Base-by-base conservation (phyloP, 495 filamentous ascomycete species). In the Tuber calosporum region DNA sequence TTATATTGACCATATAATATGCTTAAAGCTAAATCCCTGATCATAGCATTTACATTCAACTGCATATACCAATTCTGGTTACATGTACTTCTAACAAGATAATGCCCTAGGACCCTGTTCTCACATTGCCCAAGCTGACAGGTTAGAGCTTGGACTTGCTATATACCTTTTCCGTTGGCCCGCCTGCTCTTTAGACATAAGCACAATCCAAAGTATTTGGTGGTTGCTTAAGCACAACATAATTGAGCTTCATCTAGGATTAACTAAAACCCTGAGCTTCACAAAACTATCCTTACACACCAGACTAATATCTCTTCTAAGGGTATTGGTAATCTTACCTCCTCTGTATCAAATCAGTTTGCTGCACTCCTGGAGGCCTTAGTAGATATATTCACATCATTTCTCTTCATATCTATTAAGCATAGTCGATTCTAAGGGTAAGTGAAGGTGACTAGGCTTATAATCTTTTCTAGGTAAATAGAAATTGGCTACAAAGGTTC, bases 171-270 rank as follows among this genome's bases (percentile, higher is more conserved):
- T 66, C 30, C 41, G 30, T 9, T 74, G 68, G 72, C 72, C 72
- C 8, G 20, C 75, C 1, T n/a, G n/a, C 15, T 62, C 45, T 7
- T 68, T 68, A 17, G 72, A 71, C 30, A 58, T 77, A 36, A 77
- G 71, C 68, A 39, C 53, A 3, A 77, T 77, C 20, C 62, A 77
- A 22, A 41, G 53, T 41, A 20, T 77, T 13, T 77, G 41, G 69
- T 67, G 37, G 19, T 30, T 74, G 5, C 17, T 74, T 11, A 77
- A 77, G 68, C 6, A 37, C 0, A 62, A 37, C 17, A 34, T 58
- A 17, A 15, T 4, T 0, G 68, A 74, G 5, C 41, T 71, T 62
- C 41, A 38, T 20, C 26, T n/a, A n/a, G n/a, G n/a, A n/a, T n/a
- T n/a, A n/a, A n/a, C n/a, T n/a, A n/a, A n/a, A n/a, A n/a, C n/a